Conservation (phyloP, 495 filamentous ascomycete genomes). For the Hyaloscypha hepaticicola region DNA sequence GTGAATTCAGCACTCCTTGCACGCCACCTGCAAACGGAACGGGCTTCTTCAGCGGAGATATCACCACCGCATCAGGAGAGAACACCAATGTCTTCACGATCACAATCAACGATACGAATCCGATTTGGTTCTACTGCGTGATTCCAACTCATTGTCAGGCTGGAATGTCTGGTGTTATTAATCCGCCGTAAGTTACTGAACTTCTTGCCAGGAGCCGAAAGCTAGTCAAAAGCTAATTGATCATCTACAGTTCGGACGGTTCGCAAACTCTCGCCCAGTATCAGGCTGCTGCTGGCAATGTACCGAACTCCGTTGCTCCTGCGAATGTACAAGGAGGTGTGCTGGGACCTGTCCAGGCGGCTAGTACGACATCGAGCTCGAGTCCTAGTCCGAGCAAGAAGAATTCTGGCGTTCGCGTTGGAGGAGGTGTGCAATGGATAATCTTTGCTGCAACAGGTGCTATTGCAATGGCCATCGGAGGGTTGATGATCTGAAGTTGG, state of each 20-base stretch:
- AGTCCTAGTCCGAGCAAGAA: neutral
- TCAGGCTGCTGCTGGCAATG: neutral
- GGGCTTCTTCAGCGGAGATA: conserved; percentile 37
- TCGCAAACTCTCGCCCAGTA: neutral
- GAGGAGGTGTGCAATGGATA: conserved; percentile 10
- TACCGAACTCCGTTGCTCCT: neutral
- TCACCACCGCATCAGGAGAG: conserved; percentile 37
- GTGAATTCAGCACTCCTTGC: conserved; percentile 65
- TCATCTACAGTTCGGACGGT: neutral
- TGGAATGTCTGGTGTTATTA: conserved; percentile 50
- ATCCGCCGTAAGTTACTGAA: conserved; percentile 28
- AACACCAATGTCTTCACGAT: conserved; percentile 40
- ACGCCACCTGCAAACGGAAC: conserved; percentile 40
- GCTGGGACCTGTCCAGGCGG: neutral
- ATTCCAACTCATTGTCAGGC: conserved; percentile 40
- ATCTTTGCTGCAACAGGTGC: conserved; percentile 8
- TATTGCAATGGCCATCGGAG: conserved; percentile 11
- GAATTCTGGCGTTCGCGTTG: neutral
- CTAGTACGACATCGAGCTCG: neutral
- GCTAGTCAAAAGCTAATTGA: neutral
- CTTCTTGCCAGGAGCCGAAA: neutral
- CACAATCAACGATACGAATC: conserved; percentile 41
- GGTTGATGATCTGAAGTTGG: conserved; percentile 6
- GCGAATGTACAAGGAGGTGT: neutral
- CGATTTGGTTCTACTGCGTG: conserved; percentile 50